These are phyloP conservation scores for Lathyrus oleraceus DNA, from an alignment of 306 rosid genomes.

Conservation along the genomic window DNA sequence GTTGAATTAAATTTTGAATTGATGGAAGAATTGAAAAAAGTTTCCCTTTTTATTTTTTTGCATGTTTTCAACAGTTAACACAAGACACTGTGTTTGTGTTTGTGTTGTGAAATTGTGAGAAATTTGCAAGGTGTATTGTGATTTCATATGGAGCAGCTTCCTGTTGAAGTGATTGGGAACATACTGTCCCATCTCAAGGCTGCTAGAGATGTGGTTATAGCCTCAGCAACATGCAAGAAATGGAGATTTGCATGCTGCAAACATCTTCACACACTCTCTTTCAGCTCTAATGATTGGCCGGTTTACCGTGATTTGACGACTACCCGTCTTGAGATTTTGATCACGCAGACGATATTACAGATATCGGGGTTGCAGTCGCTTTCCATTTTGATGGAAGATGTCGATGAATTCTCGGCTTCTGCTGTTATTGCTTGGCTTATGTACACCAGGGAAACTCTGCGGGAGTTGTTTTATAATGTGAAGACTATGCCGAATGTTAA, in stretches of 20 bases:
- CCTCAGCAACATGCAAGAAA: slow-evolving; percentile 78
- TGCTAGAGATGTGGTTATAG: slow-evolving; percentile 73
- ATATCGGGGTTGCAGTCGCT: slow-evolving; percentile 63
- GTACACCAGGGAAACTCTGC: slow-evolving; percentile 65
- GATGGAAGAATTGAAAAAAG: too few species aligned
- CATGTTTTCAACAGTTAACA: background rate
- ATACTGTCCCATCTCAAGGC: slow-evolving; percentile 72
- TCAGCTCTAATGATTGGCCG: slow-evolving; percentile 70
- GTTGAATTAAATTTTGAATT: too few species aligned
- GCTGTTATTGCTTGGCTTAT: slow-evolving; percentile 83
- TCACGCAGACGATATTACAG: slow-evolving; percentile 84
- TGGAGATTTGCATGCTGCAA: slow-evolving; percentile 71
- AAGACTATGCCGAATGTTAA: slow-evolving; percentile 59
- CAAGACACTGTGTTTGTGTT: slow-evolving; percentile 5
- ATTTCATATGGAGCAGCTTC: slow-evolving; percentile 63
- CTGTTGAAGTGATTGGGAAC: slow-evolving; percentile 85
- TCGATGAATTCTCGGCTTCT: slow-evolving; percentile 68
- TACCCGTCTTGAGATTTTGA: slow-evolving; percentile 64
- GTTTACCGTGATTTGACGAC: slow-evolving; percentile 54
- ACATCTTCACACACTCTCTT: slow-evolving; percentile 70
- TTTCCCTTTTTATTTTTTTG: too few species aligned
- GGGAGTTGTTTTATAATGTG: slow-evolving; percentile 59
- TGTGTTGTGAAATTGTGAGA: slow-evolving; percentile 6
- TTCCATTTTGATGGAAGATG: slow-evolving; percentile 78
- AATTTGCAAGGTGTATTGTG: slow-evolving; percentile 8